Conservation (phyloP, 371 early-diverging fungal species). For the Encephalitozoon romaleae region DNA sequence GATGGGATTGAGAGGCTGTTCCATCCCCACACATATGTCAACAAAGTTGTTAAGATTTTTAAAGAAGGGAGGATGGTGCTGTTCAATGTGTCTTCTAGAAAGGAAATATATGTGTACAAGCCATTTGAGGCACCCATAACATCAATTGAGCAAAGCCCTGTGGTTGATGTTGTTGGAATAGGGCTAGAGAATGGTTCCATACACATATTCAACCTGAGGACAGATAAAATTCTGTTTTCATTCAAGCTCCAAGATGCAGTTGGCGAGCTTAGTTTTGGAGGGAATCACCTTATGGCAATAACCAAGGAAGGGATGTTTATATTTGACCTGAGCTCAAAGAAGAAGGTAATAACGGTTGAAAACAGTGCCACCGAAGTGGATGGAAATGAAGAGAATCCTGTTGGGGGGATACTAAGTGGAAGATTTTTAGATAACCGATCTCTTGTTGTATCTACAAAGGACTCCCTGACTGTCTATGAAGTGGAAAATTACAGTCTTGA, state of each 20-base stretch:
- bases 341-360: background rate
- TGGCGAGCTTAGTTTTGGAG: conserved; percentile 3
- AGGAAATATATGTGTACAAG: conserved; percentile 9
- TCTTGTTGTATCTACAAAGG: background rate
- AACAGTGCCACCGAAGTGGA: background rate
- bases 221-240: conserved; percentile 23
- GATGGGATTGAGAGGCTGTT: background rate
- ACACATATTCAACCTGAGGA: conserved; percentile 20
- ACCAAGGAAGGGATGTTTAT: background rate
- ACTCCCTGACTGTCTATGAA: background rate
- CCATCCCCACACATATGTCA: conserved; percentile 28
- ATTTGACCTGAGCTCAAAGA: conserved; percentile 16
- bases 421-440: conserved; percentile 9
- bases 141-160: background rate
- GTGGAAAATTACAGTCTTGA: background rate
- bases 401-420: background rate
- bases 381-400: background rate
- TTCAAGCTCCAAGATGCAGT: background rate
- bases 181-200: conserved; percentile 6
- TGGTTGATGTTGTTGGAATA: conserved; percentile 28
- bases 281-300: background rate
- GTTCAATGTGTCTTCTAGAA: conserved; percentile 20
- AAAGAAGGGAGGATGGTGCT: background rate
- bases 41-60: conserved; percentile 16
- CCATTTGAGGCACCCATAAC: background rate